Evolutionary conservation across 352 stramenopile species (phyloP).

Genomic region (Phytophthora ohioensis): DNA sequence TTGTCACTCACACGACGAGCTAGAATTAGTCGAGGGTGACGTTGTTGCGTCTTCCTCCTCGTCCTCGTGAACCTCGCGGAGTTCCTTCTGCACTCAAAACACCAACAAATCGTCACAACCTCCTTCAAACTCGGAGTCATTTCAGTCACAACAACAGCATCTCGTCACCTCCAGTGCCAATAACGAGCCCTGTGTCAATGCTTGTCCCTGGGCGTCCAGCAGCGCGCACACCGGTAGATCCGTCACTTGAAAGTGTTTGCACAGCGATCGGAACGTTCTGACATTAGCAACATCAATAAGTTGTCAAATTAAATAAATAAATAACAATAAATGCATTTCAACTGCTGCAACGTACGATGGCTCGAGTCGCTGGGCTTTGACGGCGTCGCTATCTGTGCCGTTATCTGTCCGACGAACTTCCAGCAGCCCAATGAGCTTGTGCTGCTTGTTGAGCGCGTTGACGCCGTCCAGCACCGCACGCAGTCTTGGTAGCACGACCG

Average conservation of each 20-base stretch:
- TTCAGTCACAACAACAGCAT: not conserved
- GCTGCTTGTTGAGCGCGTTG: slow-evolving; percentile 12
- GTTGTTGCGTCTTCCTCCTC: not conserved
- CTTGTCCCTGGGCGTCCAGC: slow-evolving; percentile 36
- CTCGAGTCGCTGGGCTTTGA: slow-evolving; percentile 33
- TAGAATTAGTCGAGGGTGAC: not conserved
- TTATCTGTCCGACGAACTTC: slow-evolving; percentile 31
- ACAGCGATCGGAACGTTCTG: slow-evolving; percentile 52
- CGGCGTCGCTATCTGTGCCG: not conserved
- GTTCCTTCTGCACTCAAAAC: slow-evolving; percentile 16
- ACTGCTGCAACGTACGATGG: slow-evolving; percentile 25
- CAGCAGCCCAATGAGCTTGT: slow-evolving; percentile 33
- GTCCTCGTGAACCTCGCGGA: slow-evolving; percentile 15
- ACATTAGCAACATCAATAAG: not conserved
- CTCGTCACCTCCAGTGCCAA: slow-evolving; percentile 20
- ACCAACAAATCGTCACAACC: not conserved
- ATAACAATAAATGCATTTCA: not conserved
- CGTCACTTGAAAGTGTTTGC: slow-evolving; percentile 52
- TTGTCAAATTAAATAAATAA: not conserved
- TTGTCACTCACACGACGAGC: slow-evolving; percentile 23
- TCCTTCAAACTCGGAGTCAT: not conserved
- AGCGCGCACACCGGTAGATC: slow-evolving; percentile 48
- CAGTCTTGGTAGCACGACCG: slow-evolving; percentile 36
- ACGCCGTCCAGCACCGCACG: slow-evolving; percentile 11
- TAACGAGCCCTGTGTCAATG: slow-evolving; percentile 17